Conservation (phyloP, 257 asterid species). For the Rubia yunnanensis region DNA sequence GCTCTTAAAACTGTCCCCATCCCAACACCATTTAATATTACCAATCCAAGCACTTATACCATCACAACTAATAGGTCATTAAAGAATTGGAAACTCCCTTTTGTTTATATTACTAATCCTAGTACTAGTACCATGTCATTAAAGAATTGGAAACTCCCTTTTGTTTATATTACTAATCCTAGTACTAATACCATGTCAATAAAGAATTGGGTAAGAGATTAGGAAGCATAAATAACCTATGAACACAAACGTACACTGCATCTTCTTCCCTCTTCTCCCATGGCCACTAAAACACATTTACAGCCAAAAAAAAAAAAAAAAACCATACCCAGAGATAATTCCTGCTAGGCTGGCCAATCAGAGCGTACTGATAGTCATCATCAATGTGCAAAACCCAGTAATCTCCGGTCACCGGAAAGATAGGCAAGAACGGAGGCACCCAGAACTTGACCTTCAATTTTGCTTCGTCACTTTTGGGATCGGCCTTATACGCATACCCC, state of each 20-base stretch:
- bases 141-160: no score
- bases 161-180: neutral
- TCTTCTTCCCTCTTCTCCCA: neutral
- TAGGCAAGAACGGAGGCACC: slow-evolving; percentile 37
- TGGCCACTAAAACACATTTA: no score
- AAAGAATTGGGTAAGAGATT: neutral
- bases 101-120: no score
- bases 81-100: neutral
- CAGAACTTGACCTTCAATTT: slow-evolving; percentile 31
- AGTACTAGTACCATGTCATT: no score
- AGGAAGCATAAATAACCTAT: neutral
- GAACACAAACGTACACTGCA: neutral
- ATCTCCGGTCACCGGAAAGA: slow-evolving; percentile 26
- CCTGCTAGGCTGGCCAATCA: slow-evolving; percentile 68
- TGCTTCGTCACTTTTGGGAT: slow-evolving; percentile 44
- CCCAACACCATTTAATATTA: neutral
- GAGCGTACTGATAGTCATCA: slow-evolving; percentile 22
- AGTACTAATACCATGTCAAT: neutral
- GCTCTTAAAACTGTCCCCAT: neutral
- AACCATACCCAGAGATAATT: slow-evolving; percentile 67
- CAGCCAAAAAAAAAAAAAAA: neutral
- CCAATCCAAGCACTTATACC: neutral
- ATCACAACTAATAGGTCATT: neutral
- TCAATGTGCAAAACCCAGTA: slow-evolving; percentile 34
- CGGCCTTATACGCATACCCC: slow-evolving; percentile 60